Evolutionary conservation across 768 basidiomycete species (phyloP).

Genomic region (Termitomyces heimii): DNA sequence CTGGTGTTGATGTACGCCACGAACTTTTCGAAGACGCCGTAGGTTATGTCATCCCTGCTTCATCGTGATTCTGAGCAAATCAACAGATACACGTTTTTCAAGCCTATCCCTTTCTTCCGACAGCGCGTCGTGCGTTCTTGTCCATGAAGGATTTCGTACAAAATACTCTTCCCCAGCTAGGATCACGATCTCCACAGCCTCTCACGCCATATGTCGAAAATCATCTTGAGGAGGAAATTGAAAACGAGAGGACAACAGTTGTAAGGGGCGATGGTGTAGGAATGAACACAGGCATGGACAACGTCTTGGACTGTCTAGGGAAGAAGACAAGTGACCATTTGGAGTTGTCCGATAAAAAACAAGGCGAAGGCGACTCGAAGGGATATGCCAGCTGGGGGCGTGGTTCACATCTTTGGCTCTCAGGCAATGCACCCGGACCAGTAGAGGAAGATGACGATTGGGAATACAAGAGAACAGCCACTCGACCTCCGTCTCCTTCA

Average conservation of each 20-base stretch:
- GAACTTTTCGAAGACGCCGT: constrained; percentile 92
- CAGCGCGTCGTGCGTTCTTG: constrained; percentile 58
- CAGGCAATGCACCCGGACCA: constrained; percentile 16
- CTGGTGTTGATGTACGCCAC: constrained; percentile 81
- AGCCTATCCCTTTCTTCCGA: constrained; percentile 72
- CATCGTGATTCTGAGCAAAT: constrained; percentile 2
- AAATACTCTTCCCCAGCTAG: constrained; percentile 47
- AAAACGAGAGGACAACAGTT: constrained; percentile 56
- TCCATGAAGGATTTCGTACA: constrained; percentile 70
- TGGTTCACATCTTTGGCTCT: constrained; percentile 15
- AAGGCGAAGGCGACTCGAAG: neutral
- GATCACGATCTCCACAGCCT: constrained; percentile 42
- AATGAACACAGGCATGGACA: constrained; percentile 32
- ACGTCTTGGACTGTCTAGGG: constrained; percentile 33
- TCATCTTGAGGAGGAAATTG: constrained; percentile 64
- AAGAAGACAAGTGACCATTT: constrained; percentile 5
- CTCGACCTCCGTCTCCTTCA: constrained; percentile 10
- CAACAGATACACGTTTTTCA: constrained; percentile 87
- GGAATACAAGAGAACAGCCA: constrained; percentile 4
- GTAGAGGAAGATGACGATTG: constrained; percentile 19
- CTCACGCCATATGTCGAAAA: constrained; percentile 52
- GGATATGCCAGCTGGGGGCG: constrained; percentile 16
- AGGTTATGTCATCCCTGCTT: constrained; percentile 20
- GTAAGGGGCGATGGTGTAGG: constrained; percentile 74
- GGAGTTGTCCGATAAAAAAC: constrained; percentile 11